Evolutionary conservation across 768 basidiomycete genomes (phyloP).

Genomic region (Lactarius vividus): DNA sequence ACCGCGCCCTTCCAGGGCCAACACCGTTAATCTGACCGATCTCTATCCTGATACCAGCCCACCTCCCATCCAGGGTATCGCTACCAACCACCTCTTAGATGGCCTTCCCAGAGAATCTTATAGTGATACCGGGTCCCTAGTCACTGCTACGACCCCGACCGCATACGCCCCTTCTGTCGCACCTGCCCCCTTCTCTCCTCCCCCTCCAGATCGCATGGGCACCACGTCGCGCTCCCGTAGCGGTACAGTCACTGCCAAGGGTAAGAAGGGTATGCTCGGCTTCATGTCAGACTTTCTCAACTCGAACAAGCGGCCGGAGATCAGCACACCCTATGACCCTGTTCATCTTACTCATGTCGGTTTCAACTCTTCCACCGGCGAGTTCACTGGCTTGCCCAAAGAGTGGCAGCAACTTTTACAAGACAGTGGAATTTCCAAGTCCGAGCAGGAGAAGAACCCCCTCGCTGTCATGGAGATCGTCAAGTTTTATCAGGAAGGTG

Average conservation of each 20-base stretch:
- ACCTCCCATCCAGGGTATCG: slow-evolving; percentile 39
- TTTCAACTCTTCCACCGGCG: slow-evolving; percentile 97
- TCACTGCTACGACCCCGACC: slow-evolving; percentile 9
- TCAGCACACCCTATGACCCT: slow-evolving; percentile 97
- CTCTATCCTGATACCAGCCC: slow-evolving; percentile 50
- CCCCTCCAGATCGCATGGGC: slow-evolving; percentile 25
- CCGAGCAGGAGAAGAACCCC: slow-evolving; percentile 96
- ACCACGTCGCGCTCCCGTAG: slow-evolving; percentile 42
- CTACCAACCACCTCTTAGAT: slow-evolving; percentile 50
- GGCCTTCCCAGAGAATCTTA: slow-evolving; percentile 13
- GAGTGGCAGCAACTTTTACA: slow-evolving; percentile 98
- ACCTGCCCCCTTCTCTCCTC: slow-evolving; percentile 23
- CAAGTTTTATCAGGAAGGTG: slow-evolving; percentile 94
- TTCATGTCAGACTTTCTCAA: slow-evolving; percentile 76
- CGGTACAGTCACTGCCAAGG: slow-evolving; percentile 41
- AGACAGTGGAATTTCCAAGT: slow-evolving; percentile 91
- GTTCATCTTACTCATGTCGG: slow-evolving; percentile 99
- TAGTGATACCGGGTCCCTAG: slow-evolving; percentile 4
- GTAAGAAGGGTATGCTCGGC: slow-evolving; percentile 61
- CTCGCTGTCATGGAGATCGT: slow-evolving; percentile 99
- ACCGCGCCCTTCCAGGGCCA: slow-evolving; percentile 78
- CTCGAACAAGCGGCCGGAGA: slow-evolving; percentile 77
- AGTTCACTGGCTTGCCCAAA: slow-evolving; percentile 96
- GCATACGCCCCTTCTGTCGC: slow-evolving; percentile 9
- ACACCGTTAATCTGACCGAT: slow-evolving; percentile 79